Conservation (phyloP, 2,329 filamentous ascomycete species). For the Exophiala mesophila region DNA sequence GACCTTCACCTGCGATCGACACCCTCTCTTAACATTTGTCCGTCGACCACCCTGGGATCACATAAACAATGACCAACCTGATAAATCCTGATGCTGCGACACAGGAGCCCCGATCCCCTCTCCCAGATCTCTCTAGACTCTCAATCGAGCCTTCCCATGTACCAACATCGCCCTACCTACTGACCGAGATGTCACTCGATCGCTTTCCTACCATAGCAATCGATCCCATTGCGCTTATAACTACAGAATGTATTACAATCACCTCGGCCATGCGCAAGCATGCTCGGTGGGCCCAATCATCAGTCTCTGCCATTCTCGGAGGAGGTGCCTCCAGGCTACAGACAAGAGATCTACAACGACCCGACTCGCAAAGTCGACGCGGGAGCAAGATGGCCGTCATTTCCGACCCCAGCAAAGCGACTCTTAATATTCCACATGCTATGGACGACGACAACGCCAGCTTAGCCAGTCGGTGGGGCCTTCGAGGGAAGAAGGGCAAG, state of each 20-base stretch:
- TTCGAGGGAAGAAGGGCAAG: slow-evolving; percentile 91
- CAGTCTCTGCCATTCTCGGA: slow-evolving; percentile 90
- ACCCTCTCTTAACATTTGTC: slow-evolving; percentile 22
- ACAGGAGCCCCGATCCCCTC: background rate
- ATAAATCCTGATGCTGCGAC: background rate
- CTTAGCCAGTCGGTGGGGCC: slow-evolving; percentile 80
- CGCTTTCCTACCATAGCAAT: slow-evolving; percentile 58
- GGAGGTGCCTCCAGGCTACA: slow-evolving; percentile 52
- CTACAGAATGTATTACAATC: slow-evolving; percentile 97
- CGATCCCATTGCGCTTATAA: slow-evolving; percentile 86
- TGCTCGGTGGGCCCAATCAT: slow-evolving; percentile 91
- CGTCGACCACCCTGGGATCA: too few relatives aligned
- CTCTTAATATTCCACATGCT: slow-evolving; percentile 20
- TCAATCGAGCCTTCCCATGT: slow-evolving; percentile 1
- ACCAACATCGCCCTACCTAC: slow-evolving; percentile 5
- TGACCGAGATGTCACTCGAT: slow-evolving; percentile 9
- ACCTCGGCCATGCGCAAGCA: slow-evolving; percentile 98
- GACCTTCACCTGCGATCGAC: background rate
- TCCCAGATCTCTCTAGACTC: background rate
- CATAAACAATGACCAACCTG: background rate
- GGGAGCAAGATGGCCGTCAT: slow-evolving; percentile 13
- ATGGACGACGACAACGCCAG: slow-evolving; percentile 39
- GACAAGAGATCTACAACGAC: slow-evolving; percentile 40
- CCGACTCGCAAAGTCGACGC: slow-evolving; percentile 24
- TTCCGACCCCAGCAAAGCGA: slow-evolving; percentile 14